Percentiles rank a stretch among this genome's conserved stretches.
These are phyloP conservation scores for Lepiota brunneoincarnata DNA, from an alignment of 768 basidiomycete species.

Conservation along the genomic window DNA sequence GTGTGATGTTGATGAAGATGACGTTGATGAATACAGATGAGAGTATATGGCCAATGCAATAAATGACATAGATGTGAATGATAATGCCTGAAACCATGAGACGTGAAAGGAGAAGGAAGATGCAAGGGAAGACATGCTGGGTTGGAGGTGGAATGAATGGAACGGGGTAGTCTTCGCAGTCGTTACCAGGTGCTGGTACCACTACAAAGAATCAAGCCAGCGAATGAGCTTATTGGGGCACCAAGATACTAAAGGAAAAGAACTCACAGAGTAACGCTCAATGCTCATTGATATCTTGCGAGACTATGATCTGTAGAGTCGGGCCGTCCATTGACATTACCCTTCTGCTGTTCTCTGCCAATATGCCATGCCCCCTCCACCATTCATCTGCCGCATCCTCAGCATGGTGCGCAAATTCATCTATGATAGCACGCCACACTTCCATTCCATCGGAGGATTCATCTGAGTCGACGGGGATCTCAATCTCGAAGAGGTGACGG, in stretches of 20 bases:
- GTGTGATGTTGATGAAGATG: too few species aligned
- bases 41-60: too few species aligned
- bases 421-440: constrained; percentile 48
- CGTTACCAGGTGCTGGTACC: too few species aligned
- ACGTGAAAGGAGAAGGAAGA: too few species aligned
- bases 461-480: constrained; percentile 5
- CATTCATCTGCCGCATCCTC: constrained; percentile 60
- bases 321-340: background rate
- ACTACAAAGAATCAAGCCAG: background rate
- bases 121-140: too few species aligned
- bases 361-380: constrained; percentile 54
- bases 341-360: constrained; percentile 27
- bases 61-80: too few species aligned
- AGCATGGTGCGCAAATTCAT: constrained; percentile 51
- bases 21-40: too few species aligned
- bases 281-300: background rate
- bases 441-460: constrained; percentile 17
- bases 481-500: constrained; percentile 16
- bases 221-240: background rate
- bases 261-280: background rate
- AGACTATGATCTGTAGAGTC: background rate
- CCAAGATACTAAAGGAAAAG: background rate
- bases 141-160: too few species aligned
- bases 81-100: too few species aligned
- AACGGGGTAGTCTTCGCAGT: too few species aligned